Evolutionary conservation across 768 basidiomycete genomes (phyloP).

Genomic region (Leccinellum albellum): DNA sequence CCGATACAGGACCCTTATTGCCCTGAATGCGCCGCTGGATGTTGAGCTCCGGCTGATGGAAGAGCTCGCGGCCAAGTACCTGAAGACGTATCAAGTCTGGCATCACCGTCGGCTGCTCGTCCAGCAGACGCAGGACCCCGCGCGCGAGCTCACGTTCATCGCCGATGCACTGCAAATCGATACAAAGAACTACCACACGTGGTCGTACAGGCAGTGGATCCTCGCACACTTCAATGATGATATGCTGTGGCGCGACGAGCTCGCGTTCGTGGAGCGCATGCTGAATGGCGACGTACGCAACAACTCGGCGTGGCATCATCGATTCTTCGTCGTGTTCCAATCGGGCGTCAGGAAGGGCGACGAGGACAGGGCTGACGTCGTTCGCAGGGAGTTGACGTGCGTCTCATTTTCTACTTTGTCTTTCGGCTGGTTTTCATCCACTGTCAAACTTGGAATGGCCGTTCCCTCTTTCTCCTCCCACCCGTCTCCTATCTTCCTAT

Average conservation of each 20-base stretch:
- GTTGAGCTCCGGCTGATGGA: conserved; percentile 83
- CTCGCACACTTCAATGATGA: conserved; percentile 78
- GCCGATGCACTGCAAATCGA: conserved; percentile 68
- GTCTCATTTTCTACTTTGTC: conserved; percentile 28
- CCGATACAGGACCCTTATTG: conserved; percentile 81
- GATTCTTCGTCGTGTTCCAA: conserved; percentile 83
- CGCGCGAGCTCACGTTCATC: conserved; percentile 78
- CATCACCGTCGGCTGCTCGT: conserved; percentile 82
- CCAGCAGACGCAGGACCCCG: conserved; percentile 47
- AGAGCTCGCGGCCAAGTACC: conserved; percentile 72
- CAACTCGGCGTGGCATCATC: conserved; percentile 97
- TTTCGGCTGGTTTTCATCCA: not conserved
- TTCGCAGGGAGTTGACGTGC: conserved; percentile 73
- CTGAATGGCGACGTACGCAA: conserved; percentile 79
- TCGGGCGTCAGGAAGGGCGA: conserved; percentile 60
- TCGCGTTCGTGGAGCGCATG: conserved; percentile 71
- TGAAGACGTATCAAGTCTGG: conserved; percentile 99
- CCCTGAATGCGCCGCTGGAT: conserved; percentile 62
- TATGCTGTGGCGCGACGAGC: conserved; percentile 68
- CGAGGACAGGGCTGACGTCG: conserved; percentile 53
- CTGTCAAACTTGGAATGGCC: not conserved
- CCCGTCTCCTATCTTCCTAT: not conserved
- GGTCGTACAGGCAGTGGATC: conserved; percentile 96
- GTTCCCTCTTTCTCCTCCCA: not conserved
- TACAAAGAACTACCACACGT: conserved; percentile 97